phyloP scores from a whole-genome alignment of 306 rosid species.

The Sicyos baderoa region DNA sequence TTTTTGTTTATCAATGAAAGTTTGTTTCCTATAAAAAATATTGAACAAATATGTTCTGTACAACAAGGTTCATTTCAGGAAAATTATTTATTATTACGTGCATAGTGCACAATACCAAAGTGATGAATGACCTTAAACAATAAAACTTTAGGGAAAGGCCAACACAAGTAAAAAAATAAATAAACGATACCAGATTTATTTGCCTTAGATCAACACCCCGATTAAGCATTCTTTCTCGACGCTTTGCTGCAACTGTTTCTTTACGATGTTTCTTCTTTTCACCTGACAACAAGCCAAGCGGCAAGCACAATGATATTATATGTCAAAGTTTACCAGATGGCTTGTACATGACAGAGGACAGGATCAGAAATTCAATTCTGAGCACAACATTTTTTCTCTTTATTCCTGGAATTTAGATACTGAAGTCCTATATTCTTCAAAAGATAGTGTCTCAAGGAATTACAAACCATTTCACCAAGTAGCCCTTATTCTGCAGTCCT shows the following conservation, averaged over 20 bases:
- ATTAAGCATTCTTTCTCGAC: constrained; percentile 59
- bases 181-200: constrained; percentile 49
- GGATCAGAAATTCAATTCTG: background rate
- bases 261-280: constrained; percentile 69
- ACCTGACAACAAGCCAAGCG: constrained; percentile 35
- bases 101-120: background rate
- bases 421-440: background rate
- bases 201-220: constrained; percentile 73
- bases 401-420: constrained; percentile 7
- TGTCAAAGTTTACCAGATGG: background rate
- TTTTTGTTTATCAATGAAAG: no score
- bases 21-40: no score
- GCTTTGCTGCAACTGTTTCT: constrained; percentile 59
- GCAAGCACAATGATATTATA: background rate
- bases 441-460: background rate
- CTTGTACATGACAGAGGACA: background rate
- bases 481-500: background rate
- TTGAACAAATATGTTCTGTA: background rate
- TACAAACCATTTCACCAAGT: background rate
- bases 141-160: background rate
- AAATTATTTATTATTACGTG: background rate
- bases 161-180: background rate
- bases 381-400: background rate
- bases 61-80: background rate
- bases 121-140: constrained; percentile 16